These are phyloP conservation scores for Elaeis oleifera DNA, from an alignment of 202 grass and related monocot genomes.

Conservation along the genomic window DNA sequence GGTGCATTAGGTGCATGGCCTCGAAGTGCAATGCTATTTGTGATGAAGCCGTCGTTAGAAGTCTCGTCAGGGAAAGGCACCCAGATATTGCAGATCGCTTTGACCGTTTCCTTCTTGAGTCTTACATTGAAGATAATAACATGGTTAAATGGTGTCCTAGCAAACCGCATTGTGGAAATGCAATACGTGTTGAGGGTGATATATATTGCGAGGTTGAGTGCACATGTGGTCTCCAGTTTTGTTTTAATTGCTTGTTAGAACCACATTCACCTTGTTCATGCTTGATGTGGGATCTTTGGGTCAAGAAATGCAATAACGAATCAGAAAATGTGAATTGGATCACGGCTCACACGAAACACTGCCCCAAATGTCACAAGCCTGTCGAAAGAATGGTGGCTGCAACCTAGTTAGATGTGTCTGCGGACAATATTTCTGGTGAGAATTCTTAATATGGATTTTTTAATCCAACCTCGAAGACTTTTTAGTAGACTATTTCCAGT, in stretches of 20 bases:
- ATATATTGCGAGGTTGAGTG: slow-evolving; percentile 51
- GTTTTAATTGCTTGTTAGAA: slow-evolving; percentile 54
- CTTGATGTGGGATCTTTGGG: slow-evolving; percentile 60
- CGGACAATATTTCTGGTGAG: slow-evolving; percentile 61
- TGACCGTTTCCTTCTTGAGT: slow-evolving; percentile 46
- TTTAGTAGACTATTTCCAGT: not conserved
- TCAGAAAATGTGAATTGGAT: slow-evolving; percentile 62
- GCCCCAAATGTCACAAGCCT: slow-evolving; percentile 65
- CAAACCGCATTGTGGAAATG: slow-evolving; percentile 54
- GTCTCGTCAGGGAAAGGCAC: slow-evolving; percentile 33
- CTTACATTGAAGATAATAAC: slow-evolving; percentile 70
- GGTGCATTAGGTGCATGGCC: slow-evolving; percentile 65
- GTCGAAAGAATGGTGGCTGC: slow-evolving; percentile 66
- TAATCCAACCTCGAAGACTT: not conserved
- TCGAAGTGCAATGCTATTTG: slow-evolving; percentile 52
- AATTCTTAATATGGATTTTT: not conserved
- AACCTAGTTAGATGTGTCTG: slow-evolving; percentile 58
- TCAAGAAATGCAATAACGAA: slow-evolving; percentile 17
- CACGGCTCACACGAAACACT: slow-evolving; percentile 46
- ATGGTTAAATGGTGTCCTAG: slow-evolving; percentile 71
- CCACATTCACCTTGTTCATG: slow-evolving; percentile 75
- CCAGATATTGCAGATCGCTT: slow-evolving; percentile 47
- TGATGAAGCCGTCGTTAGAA: slow-evolving; percentile 37
- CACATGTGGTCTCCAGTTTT: slow-evolving; percentile 56
- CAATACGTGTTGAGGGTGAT: slow-evolving; percentile 47